These are phyloP conservation scores for Albatrellus sp. DNA, from an alignment of 1,284 basidiomycete genomes.

Conservation along the genomic window DNA sequence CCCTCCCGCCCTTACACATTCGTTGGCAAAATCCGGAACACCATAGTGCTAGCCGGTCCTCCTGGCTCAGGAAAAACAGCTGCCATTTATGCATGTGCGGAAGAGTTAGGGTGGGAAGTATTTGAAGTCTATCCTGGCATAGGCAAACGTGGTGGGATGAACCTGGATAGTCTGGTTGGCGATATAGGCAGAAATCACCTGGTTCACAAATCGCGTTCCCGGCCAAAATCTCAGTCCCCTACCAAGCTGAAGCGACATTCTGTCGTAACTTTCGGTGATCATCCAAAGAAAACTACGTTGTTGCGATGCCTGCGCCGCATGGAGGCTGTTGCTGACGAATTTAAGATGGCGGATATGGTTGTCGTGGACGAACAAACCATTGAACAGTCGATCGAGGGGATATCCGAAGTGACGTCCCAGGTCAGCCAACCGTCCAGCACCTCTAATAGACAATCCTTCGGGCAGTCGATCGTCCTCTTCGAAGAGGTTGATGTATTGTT, in stretches of 20 bases:
- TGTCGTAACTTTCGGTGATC: too few relatives aligned
- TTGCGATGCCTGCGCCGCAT: not conserved
- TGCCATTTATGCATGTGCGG: conserved; percentile 85
- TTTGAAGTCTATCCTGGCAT: conserved; percentile 98
- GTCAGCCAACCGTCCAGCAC: too few relatives aligned
- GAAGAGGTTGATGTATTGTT: conserved; percentile 95
- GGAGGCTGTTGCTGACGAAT: not conserved
- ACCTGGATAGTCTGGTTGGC: conserved; percentile 75
- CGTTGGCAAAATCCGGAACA: conserved; percentile 57
- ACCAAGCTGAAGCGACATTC: too few relatives aligned
- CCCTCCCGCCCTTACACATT: conserved; percentile 17
- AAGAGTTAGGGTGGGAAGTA: conserved; percentile 89
- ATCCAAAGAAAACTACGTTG: too few relatives aligned
- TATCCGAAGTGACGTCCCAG: too few relatives aligned
- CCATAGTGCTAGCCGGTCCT: conserved; percentile 77
- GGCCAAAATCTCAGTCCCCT: conserved; percentile 1
- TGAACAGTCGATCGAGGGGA: too few relatives aligned
- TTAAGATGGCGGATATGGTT: not conserved
- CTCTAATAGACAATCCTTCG: not conserved
- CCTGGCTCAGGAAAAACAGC: conserved; percentile 87
- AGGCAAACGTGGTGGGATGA: conserved; percentile 72
- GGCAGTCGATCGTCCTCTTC: conserved; percentile 84
- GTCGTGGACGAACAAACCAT: too few relatives aligned
- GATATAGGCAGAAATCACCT: conserved; percentile 87
- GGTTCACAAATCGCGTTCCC: conserved; percentile 17